A percentile compares a stretch with the other conserved stretches of the same genome.
phyloP scores from a whole-genome alignment of 176 grass and related monocot species.

The Aegilops speltoides region DNA sequence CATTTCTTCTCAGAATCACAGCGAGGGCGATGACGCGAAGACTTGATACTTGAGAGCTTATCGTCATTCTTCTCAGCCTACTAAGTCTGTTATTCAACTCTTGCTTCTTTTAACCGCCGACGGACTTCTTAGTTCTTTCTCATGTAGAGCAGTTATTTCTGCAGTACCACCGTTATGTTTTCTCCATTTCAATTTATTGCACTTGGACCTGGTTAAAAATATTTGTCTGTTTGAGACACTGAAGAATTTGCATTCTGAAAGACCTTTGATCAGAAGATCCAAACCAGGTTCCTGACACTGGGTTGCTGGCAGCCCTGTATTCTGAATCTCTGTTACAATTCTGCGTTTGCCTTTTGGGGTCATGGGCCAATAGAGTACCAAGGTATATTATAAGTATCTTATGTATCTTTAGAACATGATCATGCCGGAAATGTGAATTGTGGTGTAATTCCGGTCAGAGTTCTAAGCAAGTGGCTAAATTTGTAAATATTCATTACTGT shows the following conservation, averaged over 20 bases:
- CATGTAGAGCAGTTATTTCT: background rate
- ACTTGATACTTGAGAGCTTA: background rate
- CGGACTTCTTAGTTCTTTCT: background rate
- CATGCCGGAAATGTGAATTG: background rate
- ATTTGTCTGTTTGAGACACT: background rate
- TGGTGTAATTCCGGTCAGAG: background rate
- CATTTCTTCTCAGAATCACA: background rate
- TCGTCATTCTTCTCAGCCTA: background rate
- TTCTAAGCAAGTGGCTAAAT: background rate
- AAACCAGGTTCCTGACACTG: background rate
- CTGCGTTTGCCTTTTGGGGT: background rate
- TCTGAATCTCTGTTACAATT: background rate
- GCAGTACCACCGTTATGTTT: background rate
- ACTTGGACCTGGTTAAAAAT: background rate
- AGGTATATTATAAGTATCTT: background rate
- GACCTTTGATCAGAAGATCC: background rate
- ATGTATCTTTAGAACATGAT: background rate
- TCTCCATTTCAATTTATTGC: background rate
- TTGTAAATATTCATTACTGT: background rate
- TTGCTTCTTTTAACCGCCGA: background rate
- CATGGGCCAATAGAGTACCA: background rate
- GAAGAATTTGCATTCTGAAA: background rate
- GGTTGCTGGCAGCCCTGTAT: background rate
- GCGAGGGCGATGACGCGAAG: background rate
- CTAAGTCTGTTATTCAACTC: background rate